Conservation (phyloP, 2,329 filamentous ascomycete genomes). For the Penicillium italicum region DNA sequence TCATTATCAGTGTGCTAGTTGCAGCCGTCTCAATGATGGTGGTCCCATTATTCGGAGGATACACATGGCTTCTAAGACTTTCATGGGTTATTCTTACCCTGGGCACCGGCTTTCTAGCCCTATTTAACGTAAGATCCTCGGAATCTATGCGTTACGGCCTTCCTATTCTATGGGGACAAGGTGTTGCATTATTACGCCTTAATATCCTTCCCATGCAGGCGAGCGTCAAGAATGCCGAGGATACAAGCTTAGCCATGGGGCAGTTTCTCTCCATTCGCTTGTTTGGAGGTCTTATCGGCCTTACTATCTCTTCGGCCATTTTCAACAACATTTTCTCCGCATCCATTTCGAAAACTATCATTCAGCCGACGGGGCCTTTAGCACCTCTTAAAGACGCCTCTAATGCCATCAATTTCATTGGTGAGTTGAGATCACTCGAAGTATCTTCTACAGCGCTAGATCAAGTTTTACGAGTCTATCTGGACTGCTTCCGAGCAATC, state of each 20-base stretch:
- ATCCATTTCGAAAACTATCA: not conserved
- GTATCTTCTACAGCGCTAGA: not conserved
- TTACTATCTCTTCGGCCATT: not conserved
- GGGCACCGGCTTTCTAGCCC: not conserved
- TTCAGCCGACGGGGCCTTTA: not conserved
- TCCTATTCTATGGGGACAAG: not conserved
- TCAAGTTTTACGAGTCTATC: not conserved
- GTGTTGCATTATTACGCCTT: slow-evolving; percentile 5
- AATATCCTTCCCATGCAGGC: slow-evolving; percentile 7
- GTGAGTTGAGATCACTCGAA: not conserved
- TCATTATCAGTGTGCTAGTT: not conserved
- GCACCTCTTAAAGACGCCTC: not conserved
- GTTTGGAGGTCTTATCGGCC: not conserved
- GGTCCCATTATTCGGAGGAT: not conserved
- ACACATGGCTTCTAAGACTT: slow-evolving; percentile 1
- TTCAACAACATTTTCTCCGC: not conserved
- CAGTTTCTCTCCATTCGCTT: not conserved
- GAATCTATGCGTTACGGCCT: slow-evolving; percentile 1
- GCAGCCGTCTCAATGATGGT: slow-evolving; percentile 3
- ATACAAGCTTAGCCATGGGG: slow-evolving; percentile 5
- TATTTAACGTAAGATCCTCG: not conserved
- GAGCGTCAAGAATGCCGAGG: slow-evolving; percentile 4
- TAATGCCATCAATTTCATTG: not conserved
- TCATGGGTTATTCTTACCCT: slow-evolving; percentile 6
- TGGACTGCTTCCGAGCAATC: not conserved